Evolutionary conservation across 148 eudicot species (phyloP).

Genomic region (Rhododendron williamsianum): DNA sequence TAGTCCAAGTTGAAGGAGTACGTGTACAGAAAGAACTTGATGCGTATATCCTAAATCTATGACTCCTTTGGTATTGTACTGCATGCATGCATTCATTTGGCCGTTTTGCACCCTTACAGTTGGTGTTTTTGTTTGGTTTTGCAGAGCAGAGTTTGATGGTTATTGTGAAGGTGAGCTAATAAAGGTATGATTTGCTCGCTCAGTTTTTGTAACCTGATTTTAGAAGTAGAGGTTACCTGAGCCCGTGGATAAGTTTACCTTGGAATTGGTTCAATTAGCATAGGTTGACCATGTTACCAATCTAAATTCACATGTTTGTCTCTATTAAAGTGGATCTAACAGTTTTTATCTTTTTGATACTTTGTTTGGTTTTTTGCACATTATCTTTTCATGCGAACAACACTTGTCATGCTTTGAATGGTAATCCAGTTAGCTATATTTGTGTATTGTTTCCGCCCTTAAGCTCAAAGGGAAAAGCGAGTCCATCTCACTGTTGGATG

Average conservation of each 20-base stretch:
- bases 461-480: neutral
- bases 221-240: neutral
- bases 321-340: neutral
- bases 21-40: slow-evolving; percentile 92
- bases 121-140: slow-evolving; percentile 9
- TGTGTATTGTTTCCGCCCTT: neutral
- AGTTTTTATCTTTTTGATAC: neutral
- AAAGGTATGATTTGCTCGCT: slow-evolving; percentile 42
- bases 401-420: neutral
- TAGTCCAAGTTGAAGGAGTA: slow-evolving; percentile 89
- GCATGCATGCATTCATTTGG: neutral
- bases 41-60: slow-evolving; percentile 34
- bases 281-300: neutral
- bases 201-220: neutral
- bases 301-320: neutral
- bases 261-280: neutral
- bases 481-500: neutral
- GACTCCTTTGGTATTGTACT: neutral
- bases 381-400: neutral
- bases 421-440: neutral
- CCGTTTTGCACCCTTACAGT: slow-evolving; percentile 4
- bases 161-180: slow-evolving; percentile 94
- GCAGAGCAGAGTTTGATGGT: slow-evolving; percentile 97
- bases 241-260: neutral
- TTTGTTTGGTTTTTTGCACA: neutral